These are phyloP conservation scores for Nothophytophthora sp. DNA, from an alignment of 352 stramenopile genomes.

Conservation along the genomic window DNA sequence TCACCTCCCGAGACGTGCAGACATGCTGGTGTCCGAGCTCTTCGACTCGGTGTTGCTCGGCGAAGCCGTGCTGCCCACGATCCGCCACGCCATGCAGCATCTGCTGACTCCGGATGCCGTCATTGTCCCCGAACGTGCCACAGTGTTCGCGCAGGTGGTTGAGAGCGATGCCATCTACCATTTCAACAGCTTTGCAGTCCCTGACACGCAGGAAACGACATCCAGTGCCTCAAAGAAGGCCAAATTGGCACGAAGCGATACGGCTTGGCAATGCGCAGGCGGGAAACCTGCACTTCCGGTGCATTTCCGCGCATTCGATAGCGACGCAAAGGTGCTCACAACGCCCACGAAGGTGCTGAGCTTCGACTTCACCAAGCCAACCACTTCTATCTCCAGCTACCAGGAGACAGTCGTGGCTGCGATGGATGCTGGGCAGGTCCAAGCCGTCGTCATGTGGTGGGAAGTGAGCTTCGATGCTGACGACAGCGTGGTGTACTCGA, in stretches of 20 bases:
- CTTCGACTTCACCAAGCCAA: slow-evolving; percentile 66
- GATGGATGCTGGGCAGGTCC: slow-evolving; percentile 32
- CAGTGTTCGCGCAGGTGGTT: slow-evolving; percentile 71
- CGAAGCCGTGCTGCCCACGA: slow-evolving; percentile 86
- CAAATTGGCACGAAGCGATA: slow-evolving; percentile 53
- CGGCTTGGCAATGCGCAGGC: slow-evolving; percentile 62
- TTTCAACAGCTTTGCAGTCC: slow-evolving; percentile 58
- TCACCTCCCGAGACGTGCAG: slow-evolving; percentile 67
- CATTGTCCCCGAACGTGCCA: slow-evolving; percentile 70
- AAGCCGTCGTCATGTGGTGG: slow-evolving; percentile 87
- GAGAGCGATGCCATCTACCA: slow-evolving; percentile 67
- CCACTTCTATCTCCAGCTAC: slow-evolving; percentile 18
- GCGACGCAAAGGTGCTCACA: slow-evolving; percentile 45
- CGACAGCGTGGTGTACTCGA: slow-evolving; percentile 65
- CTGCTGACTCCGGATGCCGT: slow-evolving; percentile 55
- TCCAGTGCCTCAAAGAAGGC: slow-evolving; percentile 6
- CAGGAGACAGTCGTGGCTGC: slow-evolving; percentile 44
- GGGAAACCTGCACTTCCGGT: slow-evolving; percentile 63
- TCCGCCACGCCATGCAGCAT: slow-evolving; percentile 75
- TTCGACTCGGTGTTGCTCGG: slow-evolving; percentile 92
- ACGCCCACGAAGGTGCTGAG: slow-evolving; percentile 43
- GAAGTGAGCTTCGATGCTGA: slow-evolving; percentile 62
- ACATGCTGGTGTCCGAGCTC: slow-evolving; percentile 94
- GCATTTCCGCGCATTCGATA: slow-evolving; percentile 52
- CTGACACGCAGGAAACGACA: slow-evolving; percentile 22